These are phyloP conservation scores for Aphanocladium album DNA, from an alignment of 2,329 filamentous ascomycete species.

Conservation along the genomic window DNA sequence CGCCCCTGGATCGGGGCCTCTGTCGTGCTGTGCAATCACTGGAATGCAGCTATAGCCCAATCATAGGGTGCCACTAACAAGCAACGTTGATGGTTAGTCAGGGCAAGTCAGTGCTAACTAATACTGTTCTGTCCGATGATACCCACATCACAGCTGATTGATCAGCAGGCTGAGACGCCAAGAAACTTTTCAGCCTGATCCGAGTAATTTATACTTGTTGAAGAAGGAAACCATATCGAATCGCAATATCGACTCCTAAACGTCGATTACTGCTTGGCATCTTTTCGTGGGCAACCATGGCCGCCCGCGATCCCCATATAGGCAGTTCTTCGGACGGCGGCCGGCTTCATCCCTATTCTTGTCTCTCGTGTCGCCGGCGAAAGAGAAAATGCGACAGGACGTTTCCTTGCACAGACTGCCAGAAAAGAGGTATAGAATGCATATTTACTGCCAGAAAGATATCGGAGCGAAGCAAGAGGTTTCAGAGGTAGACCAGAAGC, in stretches of 20 bases:
- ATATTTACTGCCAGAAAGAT: neutral
- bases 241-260: neutral
- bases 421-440: neutral
- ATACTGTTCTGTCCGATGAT: neutral
- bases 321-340: neutral
- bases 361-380: neutral
- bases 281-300: neutral
- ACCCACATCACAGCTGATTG: neutral
- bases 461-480: neutral
- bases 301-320: neutral
- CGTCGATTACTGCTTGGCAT: no score
- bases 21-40: neutral
- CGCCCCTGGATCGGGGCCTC: no score
- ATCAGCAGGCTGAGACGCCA: neutral
- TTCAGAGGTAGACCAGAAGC: neutral
- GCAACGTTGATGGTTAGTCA: neutral
- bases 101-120: neutral
- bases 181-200: neutral
- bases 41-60: neutral
- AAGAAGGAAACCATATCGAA: neutral
- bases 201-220: neutral
- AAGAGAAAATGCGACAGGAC: neutral
- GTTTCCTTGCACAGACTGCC: neutral
- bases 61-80: neutral
- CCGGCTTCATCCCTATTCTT: neutral